Evolutionary conservation across 2,329 filamentous ascomycete genomes (phyloP), one percentile per base, ranked within the genome.

Genomic region (Sclerotinia nivalis): DNA sequence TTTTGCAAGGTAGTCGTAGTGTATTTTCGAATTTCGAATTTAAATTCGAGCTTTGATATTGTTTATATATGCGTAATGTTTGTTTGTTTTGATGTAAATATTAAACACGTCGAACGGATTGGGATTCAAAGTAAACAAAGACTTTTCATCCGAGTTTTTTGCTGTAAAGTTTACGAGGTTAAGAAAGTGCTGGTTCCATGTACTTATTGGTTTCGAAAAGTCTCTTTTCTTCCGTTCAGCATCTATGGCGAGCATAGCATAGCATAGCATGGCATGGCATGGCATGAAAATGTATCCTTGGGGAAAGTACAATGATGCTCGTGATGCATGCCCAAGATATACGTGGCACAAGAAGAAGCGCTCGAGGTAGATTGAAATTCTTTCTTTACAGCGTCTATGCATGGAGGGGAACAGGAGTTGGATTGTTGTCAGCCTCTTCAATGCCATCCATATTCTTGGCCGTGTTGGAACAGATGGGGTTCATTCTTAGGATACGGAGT

Each of bases 291-390:
- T 31, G 10, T 18, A 40, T 25, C 58, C 40, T 20, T n/a, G 18
- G 15, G 3, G 20, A 43, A 59, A 43, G 56, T 25, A 28, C 56
- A 10, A 18, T 47, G 28, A 15, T 47, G 6, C 18, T 61, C 40
- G 25, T 61, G 18, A 47, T 61, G 40, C 25, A 43, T 61, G 10
- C 31, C 12, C 10, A 60, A 60, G 28, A 62, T 62, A 62, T 62
- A 62, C 60, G 45, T 62, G 45, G 60, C 60, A 62, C 60, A 12
- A 18, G 31, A 37, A 25, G 60, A 50, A 62, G 45, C 45, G 45
- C 28, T 6, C 2, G 43, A 20, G 45, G 15, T 20, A 28, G 15
- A 37, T 37, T 28, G 28, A 20, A n/a, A 18, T 18, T 37, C 12
- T 25, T 28, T 49, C 28, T 62, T 12, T 62, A 25, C 60, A 62